Conservation (phyloP, 208 protist species). For the Trypanosoma lewisi region DNA sequence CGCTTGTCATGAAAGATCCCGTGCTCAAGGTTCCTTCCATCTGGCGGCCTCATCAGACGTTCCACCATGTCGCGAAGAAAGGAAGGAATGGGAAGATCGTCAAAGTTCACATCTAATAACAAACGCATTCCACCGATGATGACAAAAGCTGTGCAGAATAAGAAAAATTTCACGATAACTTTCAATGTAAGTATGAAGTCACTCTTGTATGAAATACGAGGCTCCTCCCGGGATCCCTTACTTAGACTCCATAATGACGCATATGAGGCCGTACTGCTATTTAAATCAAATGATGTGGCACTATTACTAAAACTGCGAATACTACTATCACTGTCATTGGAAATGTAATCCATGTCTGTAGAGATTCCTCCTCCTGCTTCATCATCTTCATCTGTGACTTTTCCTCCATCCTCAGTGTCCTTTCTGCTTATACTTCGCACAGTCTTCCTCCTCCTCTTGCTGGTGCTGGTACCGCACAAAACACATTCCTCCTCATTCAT, state of each 20-base stretch:
- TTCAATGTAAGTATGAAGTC: conserved; percentile 38
- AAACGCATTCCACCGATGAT: conserved; percentile 40
- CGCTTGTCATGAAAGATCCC: not conserved
- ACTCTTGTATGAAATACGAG: conserved; percentile 9
- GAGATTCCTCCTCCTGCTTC: not conserved
- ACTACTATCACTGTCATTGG: not conserved
- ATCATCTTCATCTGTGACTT: not conserved
- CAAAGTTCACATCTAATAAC: conserved; percentile 40
- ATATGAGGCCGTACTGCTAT: not conserved
- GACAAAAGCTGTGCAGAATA: conserved; percentile 42
- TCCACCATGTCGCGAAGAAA: conserved; percentile 32
- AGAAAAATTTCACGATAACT: conserved; percentile 35
- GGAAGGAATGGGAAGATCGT: conserved; percentile 44
- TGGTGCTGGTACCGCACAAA: too few species aligned
- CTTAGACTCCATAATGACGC: not conserved
- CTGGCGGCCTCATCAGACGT: conserved; percentile 36
- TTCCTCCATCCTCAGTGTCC: not conserved
- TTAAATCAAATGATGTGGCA: not conserved
- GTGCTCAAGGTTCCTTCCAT: conserved; percentile 14
- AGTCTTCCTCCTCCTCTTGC: too few species aligned
- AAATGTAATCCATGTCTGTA: not conserved
- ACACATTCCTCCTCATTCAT: too few species aligned
- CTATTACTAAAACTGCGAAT: not conserved
- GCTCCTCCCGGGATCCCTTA: not conserved
- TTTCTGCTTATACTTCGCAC: too few species aligned